phyloP scores from a whole-genome alignment of 2,329 filamentous ascomycete genomes.

The Neofusicoccum ribis region DNA sequence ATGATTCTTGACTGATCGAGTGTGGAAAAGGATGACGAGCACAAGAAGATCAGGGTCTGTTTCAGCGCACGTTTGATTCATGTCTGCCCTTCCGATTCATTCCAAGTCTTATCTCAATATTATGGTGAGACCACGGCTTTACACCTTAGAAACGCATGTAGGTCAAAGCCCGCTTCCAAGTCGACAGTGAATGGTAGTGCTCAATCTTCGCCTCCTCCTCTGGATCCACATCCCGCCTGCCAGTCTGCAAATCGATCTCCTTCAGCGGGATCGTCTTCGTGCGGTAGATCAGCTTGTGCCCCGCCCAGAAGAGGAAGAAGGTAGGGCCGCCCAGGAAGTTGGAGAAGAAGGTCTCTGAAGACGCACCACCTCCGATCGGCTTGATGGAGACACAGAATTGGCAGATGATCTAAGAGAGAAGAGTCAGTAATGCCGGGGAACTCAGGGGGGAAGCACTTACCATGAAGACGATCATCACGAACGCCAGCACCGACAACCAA shows the following conservation, averaged over 20 bases:
- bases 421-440: background rate
- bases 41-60: too few species aligned
- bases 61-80: too few species aligned
- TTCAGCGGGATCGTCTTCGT: constrained; percentile 66
- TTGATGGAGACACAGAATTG: constrained; percentile 31
- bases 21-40: too few species aligned
- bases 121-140: too few species aligned
- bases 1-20: too few species aligned
- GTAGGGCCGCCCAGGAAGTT: constrained; percentile 42
- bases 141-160: constrained; percentile 41
- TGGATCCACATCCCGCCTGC: constrained; percentile 78
- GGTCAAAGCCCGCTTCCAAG: constrained; percentile 51
- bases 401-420: background rate
- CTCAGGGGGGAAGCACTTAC: background rate
- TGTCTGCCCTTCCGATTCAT: too few species aligned
- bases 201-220: constrained; percentile 76
- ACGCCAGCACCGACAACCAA: constrained; percentile 39
- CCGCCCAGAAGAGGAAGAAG: constrained; percentile 46
- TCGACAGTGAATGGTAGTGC: constrained; percentile 39
- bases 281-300: constrained; percentile 73
- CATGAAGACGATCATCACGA: constrained; percentile 33
- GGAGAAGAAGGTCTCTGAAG: constrained; percentile 58
- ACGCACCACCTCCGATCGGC: background rate
- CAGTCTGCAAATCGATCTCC: constrained; percentile 86
- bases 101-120: too few species aligned